A percentile compares a stretch with the other conserved stretches of the same genome.
Conservation (phyloP, 2,329 filamentous ascomycete species). For the Pseudogymnoascus sp. region DNA sequence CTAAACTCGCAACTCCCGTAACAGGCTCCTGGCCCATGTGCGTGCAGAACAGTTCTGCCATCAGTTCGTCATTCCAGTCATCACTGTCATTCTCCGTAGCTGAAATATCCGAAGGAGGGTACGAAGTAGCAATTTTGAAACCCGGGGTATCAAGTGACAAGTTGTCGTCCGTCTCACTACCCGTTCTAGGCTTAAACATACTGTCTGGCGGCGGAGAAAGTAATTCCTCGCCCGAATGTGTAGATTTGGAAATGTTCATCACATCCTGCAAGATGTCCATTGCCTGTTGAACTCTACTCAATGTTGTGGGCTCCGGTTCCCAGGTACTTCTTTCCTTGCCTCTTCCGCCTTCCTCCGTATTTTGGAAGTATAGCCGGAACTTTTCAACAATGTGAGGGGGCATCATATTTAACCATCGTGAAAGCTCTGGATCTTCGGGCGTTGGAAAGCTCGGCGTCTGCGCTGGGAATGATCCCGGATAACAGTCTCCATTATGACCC, state of each 20-base stretch:
- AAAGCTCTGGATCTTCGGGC: not conserved
- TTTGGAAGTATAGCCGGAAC: not conserved
- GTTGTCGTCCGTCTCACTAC: not conserved
- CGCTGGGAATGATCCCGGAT: not conserved
- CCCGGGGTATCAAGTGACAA: not conserved
- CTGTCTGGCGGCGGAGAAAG: not conserved
- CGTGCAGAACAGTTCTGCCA: not conserved
- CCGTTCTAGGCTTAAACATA: not conserved
- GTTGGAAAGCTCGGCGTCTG: not conserved
- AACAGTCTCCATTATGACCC: not conserved
- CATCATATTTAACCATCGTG: not conserved
- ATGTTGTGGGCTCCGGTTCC: not conserved
- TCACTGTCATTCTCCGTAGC: not conserved
- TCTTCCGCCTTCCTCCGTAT: not conserved
- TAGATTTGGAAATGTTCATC: not conserved
- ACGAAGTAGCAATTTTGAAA: not conserved
- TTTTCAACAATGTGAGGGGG: not conserved
- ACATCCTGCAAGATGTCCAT: not conserved
- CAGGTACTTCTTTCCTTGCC: not conserved
- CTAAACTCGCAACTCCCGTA: not conserved
- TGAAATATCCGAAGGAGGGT: not conserved
- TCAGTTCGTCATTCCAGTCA: not conserved
- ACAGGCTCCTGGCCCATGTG: not conserved
- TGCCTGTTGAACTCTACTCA: not conserved
- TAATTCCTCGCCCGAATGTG: not conserved